Base-by-base conservation (phyloP, 2,329 filamentous ascomycete species). In the Monosporascus cannonballus region DNA sequence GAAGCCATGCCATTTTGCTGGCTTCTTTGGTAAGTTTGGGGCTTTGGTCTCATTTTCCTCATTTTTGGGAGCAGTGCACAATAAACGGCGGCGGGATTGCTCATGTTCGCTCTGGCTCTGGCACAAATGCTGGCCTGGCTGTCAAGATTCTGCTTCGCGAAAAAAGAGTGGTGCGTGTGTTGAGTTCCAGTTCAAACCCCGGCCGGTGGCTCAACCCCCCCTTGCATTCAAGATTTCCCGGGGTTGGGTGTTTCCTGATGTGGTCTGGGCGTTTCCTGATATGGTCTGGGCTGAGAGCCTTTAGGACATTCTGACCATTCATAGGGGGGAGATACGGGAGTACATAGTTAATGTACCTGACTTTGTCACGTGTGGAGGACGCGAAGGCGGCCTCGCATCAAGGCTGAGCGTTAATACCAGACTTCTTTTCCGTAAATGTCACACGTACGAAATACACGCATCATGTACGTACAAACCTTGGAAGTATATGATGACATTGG, bases 31-130 rank as follows among this genome's bases (percentile, higher is more conserved):
- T 62, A 63, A 63, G 64, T 64, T 67, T 67, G 66, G 66, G 64
- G 62, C 64, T 61, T 64, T 64, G 66, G 66, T 68, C 66, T 69
- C 66, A 68, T 69, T 69, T 68, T 63, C 56, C 58, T 54, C 60
- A 50, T 57, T 57, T 62, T 61, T 65, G 61, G 61, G 58, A 55
- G 61, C 59, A 61, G 60, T 54, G 60, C 61, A 61, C 61, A 63
- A 63, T 60, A 61, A 55, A 60, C 56, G 58, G 59, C 56, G 59
- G 57, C 54, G 25, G 58, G 58, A 58, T 60, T 54, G 56, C 59
- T 61, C 60, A 62, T 62, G 59, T 57, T 62, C 58, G 57, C 60
- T 59, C 41, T 30, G 27, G 39, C 49, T 51, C 38, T 50, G 18
- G 37, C n/a, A 36, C 41, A 14, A 44, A 24, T 20, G 41, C 41